Base-by-base conservation (phyloP, 768 basidiomycete genomes). In the Podaxis sp. region DNA sequence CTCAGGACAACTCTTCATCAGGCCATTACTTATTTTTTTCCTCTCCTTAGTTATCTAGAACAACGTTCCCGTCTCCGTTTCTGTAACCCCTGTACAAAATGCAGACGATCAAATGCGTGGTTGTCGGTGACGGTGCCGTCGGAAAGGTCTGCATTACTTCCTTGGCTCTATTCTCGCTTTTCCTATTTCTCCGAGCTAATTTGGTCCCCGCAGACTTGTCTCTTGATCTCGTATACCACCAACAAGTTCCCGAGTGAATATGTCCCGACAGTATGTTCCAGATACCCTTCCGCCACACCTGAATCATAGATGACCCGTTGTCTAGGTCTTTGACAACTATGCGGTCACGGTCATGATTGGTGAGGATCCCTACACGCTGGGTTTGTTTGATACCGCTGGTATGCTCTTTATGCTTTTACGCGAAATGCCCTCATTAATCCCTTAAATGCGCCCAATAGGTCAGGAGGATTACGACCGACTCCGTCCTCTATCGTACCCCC, bases 301-400 rank as follows among this genome's bases (percentile, higher is more conserved):
- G 60, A 62, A 53, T 54, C 50, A 53, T 62, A 37, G 47, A 66
- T 59, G 44, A 57, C 62, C 59, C 65, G 53, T 44, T 59, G 55
- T 70, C 59, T 76, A 93, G 91, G 90, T 94, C 62, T 95, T 95
- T 74, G 93, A 96, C 77, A 96, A 96, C 77, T 95, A 95, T 77
- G 97, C 97, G 63, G 97, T 98, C 63, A 98, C 96, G n/a, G 97
- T 99, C 61, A 98, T 99, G 97, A 98, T 99, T 77, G 96, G 96
- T 56, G 97, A 98, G 70, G 96, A 98, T 76, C 96, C 97, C 56
- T 98, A 98, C 75, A 98, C 97, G 65, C 79, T 99, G 71, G 97
- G 97, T 59, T 76, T 99, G 66, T 99, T 98, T 75, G 97, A 99
- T 82, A 99, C 97, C 62, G 97, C 97, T 67, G 95, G 95, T 95